These are phyloP conservation scores for Tagetes patula DNA, from an alignment of 129 eudicot genomes.

Conservation along the genomic window DNA sequence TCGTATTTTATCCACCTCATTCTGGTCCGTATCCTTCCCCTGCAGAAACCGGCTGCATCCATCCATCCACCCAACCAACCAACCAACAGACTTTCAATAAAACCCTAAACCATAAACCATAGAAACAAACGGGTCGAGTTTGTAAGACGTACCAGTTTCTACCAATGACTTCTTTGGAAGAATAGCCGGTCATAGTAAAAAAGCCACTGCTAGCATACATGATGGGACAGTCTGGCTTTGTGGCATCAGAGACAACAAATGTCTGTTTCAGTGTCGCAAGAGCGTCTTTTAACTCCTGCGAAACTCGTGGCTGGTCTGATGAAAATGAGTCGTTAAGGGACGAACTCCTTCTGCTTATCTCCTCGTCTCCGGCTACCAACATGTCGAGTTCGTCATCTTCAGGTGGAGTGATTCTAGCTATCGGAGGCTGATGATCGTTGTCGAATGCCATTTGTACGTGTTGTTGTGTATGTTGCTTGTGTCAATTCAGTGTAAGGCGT, in stretches of 20 bases:
- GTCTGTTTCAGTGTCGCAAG: slow-evolving; percentile 79
- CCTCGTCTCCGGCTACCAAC: slow-evolving; percentile 41
- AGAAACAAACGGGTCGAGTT: too few species aligned
- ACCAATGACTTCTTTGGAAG: slow-evolving; percentile 75
- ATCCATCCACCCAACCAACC: not conserved
- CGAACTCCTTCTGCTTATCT: slow-evolving; percentile 42
- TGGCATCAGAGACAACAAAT: slow-evolving; percentile 95
- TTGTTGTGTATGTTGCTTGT: too few species aligned
- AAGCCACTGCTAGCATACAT: slow-evolving; percentile 95
- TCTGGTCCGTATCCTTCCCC: slow-evolving; percentile 91
- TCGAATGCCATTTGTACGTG: slow-evolving; percentile 46
- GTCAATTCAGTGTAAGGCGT: too few species aligned
- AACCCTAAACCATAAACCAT: too few species aligned
- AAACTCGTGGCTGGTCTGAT: slow-evolving; percentile 60
- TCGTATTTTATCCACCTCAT: slow-evolving; percentile 84
- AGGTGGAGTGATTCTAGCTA: slow-evolving; percentile 17
- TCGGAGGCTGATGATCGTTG: slow-evolving; percentile 20
- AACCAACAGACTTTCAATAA: too few species aligned
- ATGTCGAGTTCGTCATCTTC: slow-evolving; percentile 26
- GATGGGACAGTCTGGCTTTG: slow-evolving; percentile 86
- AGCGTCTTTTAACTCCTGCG: slow-evolving; percentile 91
- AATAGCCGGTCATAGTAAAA: slow-evolving; percentile 88
- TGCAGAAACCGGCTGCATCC: slow-evolving; percentile 91
- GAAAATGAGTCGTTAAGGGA: slow-evolving; percentile 44
- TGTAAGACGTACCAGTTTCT: slow-evolving; percentile 62